Percentiles rank a stretch among this genome's conserved stretches.
Evolutionary conservation across 805 yeast species (phyloP).

Genomic region (Yarrowia yakushimensis): DNA sequence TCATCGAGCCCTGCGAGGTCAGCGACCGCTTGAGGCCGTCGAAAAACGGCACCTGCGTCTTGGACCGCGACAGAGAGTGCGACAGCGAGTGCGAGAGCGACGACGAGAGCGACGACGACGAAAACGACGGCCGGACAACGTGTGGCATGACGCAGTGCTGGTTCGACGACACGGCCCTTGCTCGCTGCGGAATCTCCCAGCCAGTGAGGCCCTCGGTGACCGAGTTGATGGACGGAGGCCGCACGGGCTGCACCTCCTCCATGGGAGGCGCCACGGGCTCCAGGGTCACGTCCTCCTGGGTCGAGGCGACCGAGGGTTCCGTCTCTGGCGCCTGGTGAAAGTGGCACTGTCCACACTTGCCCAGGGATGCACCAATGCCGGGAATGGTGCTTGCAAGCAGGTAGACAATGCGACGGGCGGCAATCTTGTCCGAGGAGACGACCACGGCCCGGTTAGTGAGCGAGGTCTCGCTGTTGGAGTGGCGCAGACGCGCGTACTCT

Average conservation of each 20-base stretch:
- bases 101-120: constrained; percentile 30
- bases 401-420: constrained; percentile 30
- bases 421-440: constrained; percentile 29
- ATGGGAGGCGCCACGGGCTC: background rate
- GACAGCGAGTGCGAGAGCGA: constrained; percentile 26
- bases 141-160: constrained; percentile 31
- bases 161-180: constrained; percentile 25
- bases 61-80: constrained; percentile 15
- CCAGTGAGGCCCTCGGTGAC: constrained; percentile 25
- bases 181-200: constrained; percentile 30
- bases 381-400: constrained; percentile 30
- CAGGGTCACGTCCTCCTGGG: background rate
- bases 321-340: background rate
- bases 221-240: constrained; percentile 3
- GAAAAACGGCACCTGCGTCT: constrained; percentile 9
- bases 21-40: constrained; percentile 17
- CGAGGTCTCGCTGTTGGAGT: background rate
- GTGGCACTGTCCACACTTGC: constrained; percentile 8
- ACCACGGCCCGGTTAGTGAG: constrained; percentile 29
- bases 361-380: constrained; percentile 4
- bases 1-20: constrained; percentile 16
- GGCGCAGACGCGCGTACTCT: background rate
- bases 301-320: background rate
- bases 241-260: constrained; percentile 21
- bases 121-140: constrained; percentile 30